Evolutionary conservation across 2,329 filamentous ascomycete species (phyloP), one percentile per base, ranked within the genome.

Genomic region (Podosphaera aphanis): DNA sequence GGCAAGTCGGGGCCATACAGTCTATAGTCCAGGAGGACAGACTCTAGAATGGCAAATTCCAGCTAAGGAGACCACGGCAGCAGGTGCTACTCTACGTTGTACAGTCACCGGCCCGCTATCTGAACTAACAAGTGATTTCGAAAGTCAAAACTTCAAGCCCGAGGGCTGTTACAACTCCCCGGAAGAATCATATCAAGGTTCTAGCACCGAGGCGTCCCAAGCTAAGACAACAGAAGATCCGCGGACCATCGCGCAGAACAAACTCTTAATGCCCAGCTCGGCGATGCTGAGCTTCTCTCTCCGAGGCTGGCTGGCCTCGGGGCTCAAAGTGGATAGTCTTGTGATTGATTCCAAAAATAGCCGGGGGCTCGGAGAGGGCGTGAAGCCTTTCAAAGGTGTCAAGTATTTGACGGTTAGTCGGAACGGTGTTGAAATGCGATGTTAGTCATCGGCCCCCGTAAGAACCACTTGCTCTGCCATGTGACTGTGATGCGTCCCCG

Each of bases 331-430:
- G 25, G 76, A 79, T 52, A 77, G 73, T 61, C 71, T 85, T 56
- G 57, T 75, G 57, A 61, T 84, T 54, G 69, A 85, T 59, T 67
- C 74, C n/a, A 78, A 82, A 60, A 85, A 79, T 64, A 93, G 83
- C 61, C 73, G 79, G 47, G 90, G 90, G 0, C 57, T 98, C 40
- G 84, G 84, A 0, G 84, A 93, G 52, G 76, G 81, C 2, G 76
- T 95, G 35, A 92, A 85, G 63, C 90, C 90, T 20, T 95, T 93
- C 63, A 98, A 95, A 64, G 90, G 90, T 1, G 90, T 98, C 52
- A 98, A 98, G 64, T 98, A 98, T 62, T 61, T 98, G 55, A 94
- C 86, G 15, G 66, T 79, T 43, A 79, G 74, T 56, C 74, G 73
- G 50, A 69, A 70, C 13, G 75, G 74, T 19, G 66, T 79, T 37